phyloP scores from a whole-genome alignment of 139 green algal genomes.

The Closterium sp. region DNA sequence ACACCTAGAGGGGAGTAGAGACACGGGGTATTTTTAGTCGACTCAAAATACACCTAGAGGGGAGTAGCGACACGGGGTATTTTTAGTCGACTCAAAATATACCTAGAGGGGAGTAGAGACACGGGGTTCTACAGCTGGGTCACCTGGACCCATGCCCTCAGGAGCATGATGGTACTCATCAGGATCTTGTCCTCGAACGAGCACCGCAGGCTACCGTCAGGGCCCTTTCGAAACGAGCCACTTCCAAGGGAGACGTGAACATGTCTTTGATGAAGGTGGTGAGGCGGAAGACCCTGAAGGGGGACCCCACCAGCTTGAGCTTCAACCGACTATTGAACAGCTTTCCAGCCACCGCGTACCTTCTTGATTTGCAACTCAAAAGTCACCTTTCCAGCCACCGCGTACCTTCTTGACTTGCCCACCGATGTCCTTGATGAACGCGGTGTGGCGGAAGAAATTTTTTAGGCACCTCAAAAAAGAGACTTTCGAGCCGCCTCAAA shows the following conservation, averaged over 20 bases:
- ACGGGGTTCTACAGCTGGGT: conserved; percentile 90
- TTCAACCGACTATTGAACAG: conserved; percentile 55
- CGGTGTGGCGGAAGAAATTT: conserved; percentile 79
- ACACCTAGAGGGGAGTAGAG: no score
- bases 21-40: no score
- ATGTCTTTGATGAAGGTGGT: conserved; percentile 93
- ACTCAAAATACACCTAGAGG: no score
- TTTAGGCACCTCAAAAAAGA: conserved; percentile 84
- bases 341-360: conserved; percentile 41
- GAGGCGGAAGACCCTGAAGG: conserved; percentile 74
- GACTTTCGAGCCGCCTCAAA: conserved; percentile 84
- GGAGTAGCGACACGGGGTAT: no score
- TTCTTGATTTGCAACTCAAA: no score
- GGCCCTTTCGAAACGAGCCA: no score
- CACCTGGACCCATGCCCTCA: conserved; percentile 87
- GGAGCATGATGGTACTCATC: conserved; percentile 87
- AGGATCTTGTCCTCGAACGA: conserved; percentile 98
- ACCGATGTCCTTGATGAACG: conserved; percentile 88
- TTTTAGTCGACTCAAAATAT: no score
- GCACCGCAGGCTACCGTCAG: conserved; percentile 73
- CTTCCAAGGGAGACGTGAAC: conserved; percentile 88
- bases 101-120: no score
- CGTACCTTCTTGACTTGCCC: conserved; percentile 93
- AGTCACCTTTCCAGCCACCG: neutral
- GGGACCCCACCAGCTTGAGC: conserved; percentile 90